Conservation (phyloP, 768 basidiomycete species). For the Rhodosporidiobolus odoratus region DNA sequence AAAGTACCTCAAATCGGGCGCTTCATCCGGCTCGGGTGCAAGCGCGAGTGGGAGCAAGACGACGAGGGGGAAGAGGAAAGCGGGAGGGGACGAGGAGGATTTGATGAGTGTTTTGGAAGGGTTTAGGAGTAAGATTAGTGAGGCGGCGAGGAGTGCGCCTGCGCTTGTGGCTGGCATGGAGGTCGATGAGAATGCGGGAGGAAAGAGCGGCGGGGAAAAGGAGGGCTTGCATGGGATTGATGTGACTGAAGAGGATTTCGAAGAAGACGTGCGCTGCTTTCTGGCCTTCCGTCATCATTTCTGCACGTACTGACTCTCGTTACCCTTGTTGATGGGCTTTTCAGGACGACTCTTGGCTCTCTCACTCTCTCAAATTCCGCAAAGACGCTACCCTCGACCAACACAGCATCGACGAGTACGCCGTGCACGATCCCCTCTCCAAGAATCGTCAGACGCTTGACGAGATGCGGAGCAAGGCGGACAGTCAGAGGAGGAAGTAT, state of each 20-base stretch:
- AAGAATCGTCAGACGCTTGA: constrained; percentile 29
- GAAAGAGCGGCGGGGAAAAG: constrained; percentile 12
- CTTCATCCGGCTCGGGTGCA: constrained; percentile 1
- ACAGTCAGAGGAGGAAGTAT: constrained; percentile 12
- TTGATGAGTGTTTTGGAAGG: constrained; percentile 28
- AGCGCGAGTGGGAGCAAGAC: neutral
- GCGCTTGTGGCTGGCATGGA: neutral
- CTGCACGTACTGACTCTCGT: neutral
- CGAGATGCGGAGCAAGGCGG: constrained; percentile 23
- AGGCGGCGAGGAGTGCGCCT: constrained; percentile 22
- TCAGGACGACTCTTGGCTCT: constrained; percentile 32
- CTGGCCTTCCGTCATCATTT: neutral
- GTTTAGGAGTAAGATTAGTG: constrained; percentile 38
- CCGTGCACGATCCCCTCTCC: constrained; percentile 32
- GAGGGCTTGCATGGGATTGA: constrained; percentile 33
- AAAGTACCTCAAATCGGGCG: constrained; percentile 31
- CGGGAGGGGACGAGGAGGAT: constrained; percentile 37
- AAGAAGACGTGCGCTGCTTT: constrained; percentile 28
- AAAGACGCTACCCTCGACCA: constrained; percentile 43
- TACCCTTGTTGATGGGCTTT: neutral
- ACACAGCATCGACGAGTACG: constrained; percentile 35
- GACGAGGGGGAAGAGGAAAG: constrained; percentile 27
- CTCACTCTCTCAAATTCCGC: constrained; percentile 41
- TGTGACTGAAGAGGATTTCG: constrained; percentile 39
- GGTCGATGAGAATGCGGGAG: neutral